phyloP scores from a whole-genome alignment of 108 stramenopile species.

The Licmophora abbreviata region DNA sequence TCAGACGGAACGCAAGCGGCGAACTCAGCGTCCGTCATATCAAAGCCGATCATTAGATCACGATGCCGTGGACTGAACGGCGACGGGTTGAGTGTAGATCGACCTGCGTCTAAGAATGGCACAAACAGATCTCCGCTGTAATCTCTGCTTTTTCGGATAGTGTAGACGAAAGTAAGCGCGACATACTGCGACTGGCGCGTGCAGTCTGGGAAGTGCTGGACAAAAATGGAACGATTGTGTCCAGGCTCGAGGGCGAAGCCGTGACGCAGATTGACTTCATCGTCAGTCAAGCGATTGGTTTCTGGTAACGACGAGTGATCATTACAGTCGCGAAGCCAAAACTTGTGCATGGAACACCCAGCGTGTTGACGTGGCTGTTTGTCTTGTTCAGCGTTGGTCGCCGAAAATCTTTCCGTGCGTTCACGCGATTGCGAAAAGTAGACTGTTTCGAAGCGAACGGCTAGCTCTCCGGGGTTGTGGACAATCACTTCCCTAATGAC shows the following conservation, averaged over 20 bases:
- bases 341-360: slow-evolving; percentile 31
- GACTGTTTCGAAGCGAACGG: slow-evolving; percentile 25
- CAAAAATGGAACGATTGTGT: slow-evolving; percentile 43
- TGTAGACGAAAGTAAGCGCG: slow-evolving; percentile 35
- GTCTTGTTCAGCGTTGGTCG: too few species aligned
- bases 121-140: slow-evolving; percentile 9
- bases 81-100: too few species aligned
- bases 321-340: slow-evolving; percentile 34
- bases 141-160: neutral
- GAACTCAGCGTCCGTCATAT: slow-evolving; percentile 10
- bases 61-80: too few species aligned
- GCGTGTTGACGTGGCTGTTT: slow-evolving; percentile 9
- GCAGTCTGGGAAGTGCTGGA: slow-evolving; percentile 63
- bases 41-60: slow-evolving; percentile 6
- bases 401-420: too few species aligned
- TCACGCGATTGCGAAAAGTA: slow-evolving; percentile 36
- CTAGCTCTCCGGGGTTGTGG: slow-evolving; percentile 52
- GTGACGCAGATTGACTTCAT: slow-evolving; percentile 14
- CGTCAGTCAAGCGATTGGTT: slow-evolving; percentile 2
- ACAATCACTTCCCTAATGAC: slow-evolving; percentile 54
- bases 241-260: slow-evolving; percentile 55
- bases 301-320: slow-evolving; percentile 7
- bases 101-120: slow-evolving; percentile 18
- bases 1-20: slow-evolving; percentile 20
- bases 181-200: slow-evolving; percentile 39